phyloP scores from a whole-genome alignment of 2,329 filamentous ascomycete species.

The Paraphoma chrysanthemicola region DNA sequence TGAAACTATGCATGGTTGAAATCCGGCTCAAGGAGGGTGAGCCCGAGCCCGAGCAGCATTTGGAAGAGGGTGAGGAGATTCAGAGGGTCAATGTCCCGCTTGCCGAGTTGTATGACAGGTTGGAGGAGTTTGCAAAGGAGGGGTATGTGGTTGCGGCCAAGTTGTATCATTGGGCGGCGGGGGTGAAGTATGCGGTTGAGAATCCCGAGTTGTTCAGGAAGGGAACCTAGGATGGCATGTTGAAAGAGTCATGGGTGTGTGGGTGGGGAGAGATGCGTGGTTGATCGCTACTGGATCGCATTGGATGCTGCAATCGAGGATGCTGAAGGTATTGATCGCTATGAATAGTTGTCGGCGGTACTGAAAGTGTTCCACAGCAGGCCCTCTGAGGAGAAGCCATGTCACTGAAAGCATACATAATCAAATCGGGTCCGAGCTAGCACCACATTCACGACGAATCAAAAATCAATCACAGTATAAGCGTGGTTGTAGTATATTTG shows the following conservation, averaged over 20 bases:
- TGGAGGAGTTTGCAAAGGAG: conserved; percentile 31
- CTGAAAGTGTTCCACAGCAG: too few species aligned
- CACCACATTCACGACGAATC: too few species aligned
- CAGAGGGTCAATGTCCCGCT: conserved; percentile 33
- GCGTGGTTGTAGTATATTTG: neutral
- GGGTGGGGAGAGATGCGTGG: neutral
- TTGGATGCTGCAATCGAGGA: neutral
- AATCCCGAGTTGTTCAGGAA: conserved; percentile 29
- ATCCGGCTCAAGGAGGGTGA: conserved; percentile 27
- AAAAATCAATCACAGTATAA: too few species aligned
- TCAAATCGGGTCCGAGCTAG: too few species aligned
- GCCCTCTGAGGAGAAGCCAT: too few species aligned
- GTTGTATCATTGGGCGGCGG: conserved; percentile 38
- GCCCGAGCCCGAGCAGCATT: conserved; percentile 31
- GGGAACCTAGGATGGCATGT: conserved; percentile 1
- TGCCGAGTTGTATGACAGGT: conserved; percentile 25
- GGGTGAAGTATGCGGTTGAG: conserved; percentile 33
- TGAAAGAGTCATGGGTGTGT: neutral
- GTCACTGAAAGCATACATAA: neutral
- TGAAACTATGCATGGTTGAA: conserved; percentile 34
- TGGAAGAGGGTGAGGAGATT: conserved; percentile 39
- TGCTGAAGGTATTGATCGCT: neutral
- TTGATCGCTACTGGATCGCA: neutral
- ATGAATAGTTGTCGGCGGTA: neutral
- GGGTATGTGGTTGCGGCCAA: conserved; percentile 37